Conservation (phyloP, 1,284 basidiomycete genomes). For the Leccinum subrobustum region DNA sequence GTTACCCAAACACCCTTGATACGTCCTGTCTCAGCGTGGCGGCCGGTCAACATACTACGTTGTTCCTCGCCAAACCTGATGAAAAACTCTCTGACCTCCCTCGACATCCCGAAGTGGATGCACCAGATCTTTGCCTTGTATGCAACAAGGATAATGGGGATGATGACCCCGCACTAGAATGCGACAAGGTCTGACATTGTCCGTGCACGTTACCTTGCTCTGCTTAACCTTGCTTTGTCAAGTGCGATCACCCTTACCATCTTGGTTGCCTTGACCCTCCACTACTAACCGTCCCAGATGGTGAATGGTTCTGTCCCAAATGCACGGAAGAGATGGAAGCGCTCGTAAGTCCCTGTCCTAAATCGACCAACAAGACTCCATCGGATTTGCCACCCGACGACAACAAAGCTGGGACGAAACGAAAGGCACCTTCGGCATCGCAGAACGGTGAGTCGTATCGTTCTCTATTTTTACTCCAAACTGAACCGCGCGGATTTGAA, state of each 20-base stretch:
- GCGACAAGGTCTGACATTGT: slow-evolving; percentile 70
- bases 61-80: slow-evolving; percentile 74
- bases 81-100: slow-evolving; percentile 71
- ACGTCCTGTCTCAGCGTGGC: slow-evolving; percentile 55
- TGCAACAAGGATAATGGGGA: slow-evolving; percentile 71
- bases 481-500: background rate
- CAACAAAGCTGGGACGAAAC: slow-evolving; percentile 25
- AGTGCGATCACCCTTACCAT: slow-evolving; percentile 93
- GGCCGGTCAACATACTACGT: slow-evolving; percentile 82
- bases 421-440: slow-evolving; percentile 23
- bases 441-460: slow-evolving; percentile 24
- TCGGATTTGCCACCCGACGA: background rate
- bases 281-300: slow-evolving; percentile 75
- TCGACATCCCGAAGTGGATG: slow-evolving; percentile 74
- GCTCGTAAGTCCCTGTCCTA: slow-evolving; percentile 20
- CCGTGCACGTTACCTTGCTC: background rate
- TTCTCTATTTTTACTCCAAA: too few relatives aligned
- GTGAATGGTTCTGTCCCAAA: slow-evolving; percentile 89
- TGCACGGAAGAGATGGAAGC: slow-evolving; percentile 42
- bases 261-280: slow-evolving; percentile 80
- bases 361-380: slow-evolving; percentile 9
- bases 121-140: slow-evolving; percentile 68
- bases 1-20: background rate
- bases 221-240: slow-evolving; percentile 6
- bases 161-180: slow-evolving; percentile 70